Evolutionary conservation across 352 stramenopile genomes (phyloP).

Genomic region (Globisporangium solare): DNA sequence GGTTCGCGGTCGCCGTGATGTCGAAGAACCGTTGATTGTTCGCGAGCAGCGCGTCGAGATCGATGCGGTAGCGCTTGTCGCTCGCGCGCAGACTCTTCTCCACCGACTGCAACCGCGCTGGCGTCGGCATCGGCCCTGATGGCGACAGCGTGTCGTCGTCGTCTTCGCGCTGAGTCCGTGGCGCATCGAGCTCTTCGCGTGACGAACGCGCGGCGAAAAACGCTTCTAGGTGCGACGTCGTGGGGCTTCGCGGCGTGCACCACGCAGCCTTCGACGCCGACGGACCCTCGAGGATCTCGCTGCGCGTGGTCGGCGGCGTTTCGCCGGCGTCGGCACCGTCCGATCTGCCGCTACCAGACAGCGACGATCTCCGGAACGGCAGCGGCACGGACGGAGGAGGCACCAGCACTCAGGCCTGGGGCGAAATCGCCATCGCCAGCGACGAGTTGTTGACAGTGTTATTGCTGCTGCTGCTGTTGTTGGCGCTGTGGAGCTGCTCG

Average conservation of each 20-base stretch:
- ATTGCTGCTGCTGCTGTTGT: constrained; percentile 15
- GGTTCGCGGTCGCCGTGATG: constrained; percentile 39
- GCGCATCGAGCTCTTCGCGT: neutral
- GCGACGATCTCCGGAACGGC: constrained; percentile 1
- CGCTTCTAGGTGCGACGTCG: constrained; percentile 22
- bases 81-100: constrained; percentile 38
- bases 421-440: constrained; percentile 21
- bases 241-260: constrained; percentile 48
- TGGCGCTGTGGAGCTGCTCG: constrained; percentile 1
- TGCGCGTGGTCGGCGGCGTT: constrained; percentile 29
- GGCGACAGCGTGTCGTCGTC: neutral
- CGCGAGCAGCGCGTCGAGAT: constrained; percentile 35
- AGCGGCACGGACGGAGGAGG: constrained; percentile 4
- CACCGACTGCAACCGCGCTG: constrained; percentile 34
- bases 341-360: constrained; percentile 1
- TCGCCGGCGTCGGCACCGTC: constrained; percentile 9
- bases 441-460: constrained; percentile 12
- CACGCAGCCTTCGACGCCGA: constrained; percentile 36
- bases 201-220: constrained; percentile 26
- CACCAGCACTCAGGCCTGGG: constrained; percentile 22
- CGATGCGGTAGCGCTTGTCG: constrained; percentile 43
- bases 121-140: constrained; percentile 13
- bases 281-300: constrained; percentile 19
- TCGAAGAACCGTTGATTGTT: constrained; percentile 62
- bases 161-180: constrained; percentile 1